Base-by-base conservation (phyloP, 768 basidiomycete genomes). In the Dentipellis fragilis region DNA sequence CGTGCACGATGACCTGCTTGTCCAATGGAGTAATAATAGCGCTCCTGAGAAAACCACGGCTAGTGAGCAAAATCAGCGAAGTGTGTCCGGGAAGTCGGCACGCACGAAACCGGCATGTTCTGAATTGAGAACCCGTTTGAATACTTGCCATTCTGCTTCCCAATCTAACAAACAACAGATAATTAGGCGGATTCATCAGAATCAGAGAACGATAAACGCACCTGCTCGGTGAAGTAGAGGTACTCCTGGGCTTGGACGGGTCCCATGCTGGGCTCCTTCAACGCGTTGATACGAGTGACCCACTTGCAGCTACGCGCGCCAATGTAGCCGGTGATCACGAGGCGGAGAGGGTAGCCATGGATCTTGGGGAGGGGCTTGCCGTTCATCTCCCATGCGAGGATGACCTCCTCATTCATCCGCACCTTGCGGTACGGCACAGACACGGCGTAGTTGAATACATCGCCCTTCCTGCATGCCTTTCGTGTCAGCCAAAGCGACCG, bases 101-200 rank as follows among this genome's bases (percentile, higher is more conserved):
- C 78, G 34, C 42, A 79, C 76, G 79, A 80, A 6, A 81, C 79
- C 2, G 78, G 80, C 79, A 81, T 80, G 52, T 77, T 73, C 58
- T 76, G 74, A 57, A 81, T 81, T 4, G 77, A 78, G 63, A 80
- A 80, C 4, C 79, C 79, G 61, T 76, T 78, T 22, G 77, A 79
- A 51, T 75, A 76, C 57, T 71, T 73, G 5, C 67, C 65, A 56
- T 81, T 80, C 55, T 80, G 77, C 64, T 80, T 80, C 19, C 78
- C 78, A 48, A 72, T 72, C 75, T 79, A 16, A 40, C 11, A 21
- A 46, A 47, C 48, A n/a, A 11, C 29, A 17, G 38, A 45, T 35
- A 42, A 56, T 14, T 55, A 22, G 16, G 52, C 10, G 17, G 49
- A 12, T 34, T 34, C 14, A 22, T 22, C 11, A 12, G 6, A 19